These are phyloP conservation scores for Myochromella boudieri DNA, from an alignment of 768 basidiomycete genomes.

Conservation along the genomic window DNA sequence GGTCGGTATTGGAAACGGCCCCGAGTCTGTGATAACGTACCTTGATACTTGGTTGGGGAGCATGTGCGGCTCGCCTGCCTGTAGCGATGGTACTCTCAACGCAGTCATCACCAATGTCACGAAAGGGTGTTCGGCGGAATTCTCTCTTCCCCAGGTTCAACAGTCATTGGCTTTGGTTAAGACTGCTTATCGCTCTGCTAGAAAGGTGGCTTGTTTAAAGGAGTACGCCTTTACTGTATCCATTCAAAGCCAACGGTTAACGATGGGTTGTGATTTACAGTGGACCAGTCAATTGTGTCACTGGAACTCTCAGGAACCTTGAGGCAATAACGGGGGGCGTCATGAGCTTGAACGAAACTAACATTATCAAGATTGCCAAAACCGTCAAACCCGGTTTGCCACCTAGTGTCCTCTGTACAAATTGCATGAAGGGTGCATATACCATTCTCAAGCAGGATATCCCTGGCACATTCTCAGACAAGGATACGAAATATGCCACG, in stretches of 20 bases:
- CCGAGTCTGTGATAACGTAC: slow-evolving; percentile 35
- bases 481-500: slow-evolving; percentile 21
- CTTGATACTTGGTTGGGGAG: slow-evolving; percentile 52
- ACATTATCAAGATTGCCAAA: slow-evolving; percentile 23
- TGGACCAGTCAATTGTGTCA: slow-evolving; percentile 45
- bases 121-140: slow-evolving; percentile 43
- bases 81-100: slow-evolving; percentile 50
- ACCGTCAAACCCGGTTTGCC: slow-evolving; percentile 25
- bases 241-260: neutral
- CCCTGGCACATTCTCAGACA: slow-evolving; percentile 27
- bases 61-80: slow-evolving; percentile 45
- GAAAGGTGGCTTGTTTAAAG: slow-evolving; percentile 51
- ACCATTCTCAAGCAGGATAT: slow-evolving; percentile 29
- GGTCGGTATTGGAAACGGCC: slow-evolving; percentile 20
- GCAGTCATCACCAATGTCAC: slow-evolving; percentile 44
- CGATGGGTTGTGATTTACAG: slow-evolving; percentile 9
- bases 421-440: slow-evolving; percentile 47
- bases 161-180: slow-evolving; percentile 32
- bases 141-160: slow-evolving; percentile 22
- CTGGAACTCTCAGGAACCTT: slow-evolving; percentile 47
- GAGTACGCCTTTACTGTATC: slow-evolving; percentile 40
- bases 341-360: slow-evolving; percentile 25
- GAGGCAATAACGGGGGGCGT: slow-evolving; percentile 38
- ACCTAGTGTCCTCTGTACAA: slow-evolving; percentile 39
- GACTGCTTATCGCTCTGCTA: slow-evolving; percentile 43